Base-by-base conservation (phyloP, 768 basidiomycete genomes). In the Agaricus blazei region DNA sequence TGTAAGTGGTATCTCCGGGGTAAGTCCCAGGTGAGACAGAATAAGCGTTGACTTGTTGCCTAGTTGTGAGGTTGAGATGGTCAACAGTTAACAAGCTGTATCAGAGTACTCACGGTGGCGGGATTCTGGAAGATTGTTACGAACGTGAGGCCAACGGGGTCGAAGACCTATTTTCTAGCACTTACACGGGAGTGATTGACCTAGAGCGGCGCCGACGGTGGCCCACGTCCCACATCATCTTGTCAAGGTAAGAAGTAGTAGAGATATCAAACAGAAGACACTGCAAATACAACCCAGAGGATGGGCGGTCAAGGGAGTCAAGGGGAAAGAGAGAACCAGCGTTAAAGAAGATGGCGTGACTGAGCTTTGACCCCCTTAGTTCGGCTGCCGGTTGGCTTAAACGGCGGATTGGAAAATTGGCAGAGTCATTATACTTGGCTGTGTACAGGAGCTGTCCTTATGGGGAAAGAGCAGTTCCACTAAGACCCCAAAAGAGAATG, bases 181-280 rank as follows among this genome's bases (percentile, higher is more conserved):
- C 70, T 27, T 62, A 71, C 68, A 64, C 57, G 49, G 71, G 67
- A 38, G 63, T 64, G 11, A 68, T 34, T 34, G 34, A 34, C 34
- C 34, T 34, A 34, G 34, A 34, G 34, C 3, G 34, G 34, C 34
- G 2, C 2, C 34, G 34, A 7, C 11, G 8, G 7, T 34, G 34
- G 26, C 60, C 57, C 24, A 69, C 64, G 64, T 73, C 70, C 74
- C 74, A 75, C 75, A 75, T 75, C 73, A 72, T 75, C 57, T 67
- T 69, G 64, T 8, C 48, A 24, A 34, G 9, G 15, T 14, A 11
- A 2, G 7, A 11, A 34, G 19, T 19, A 19, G 19, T 34, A 34
- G 34, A 34, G 34, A 34, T 34, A 34, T 34, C 3, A 34, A 34
- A 7, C 11, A 8, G 34, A 34, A 34, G 34, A 34, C 11, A 34